These are phyloP conservation scores for Datura wrightii DNA, from an alignment of 257 asterid genomes.

Conservation along the genomic window DNA sequence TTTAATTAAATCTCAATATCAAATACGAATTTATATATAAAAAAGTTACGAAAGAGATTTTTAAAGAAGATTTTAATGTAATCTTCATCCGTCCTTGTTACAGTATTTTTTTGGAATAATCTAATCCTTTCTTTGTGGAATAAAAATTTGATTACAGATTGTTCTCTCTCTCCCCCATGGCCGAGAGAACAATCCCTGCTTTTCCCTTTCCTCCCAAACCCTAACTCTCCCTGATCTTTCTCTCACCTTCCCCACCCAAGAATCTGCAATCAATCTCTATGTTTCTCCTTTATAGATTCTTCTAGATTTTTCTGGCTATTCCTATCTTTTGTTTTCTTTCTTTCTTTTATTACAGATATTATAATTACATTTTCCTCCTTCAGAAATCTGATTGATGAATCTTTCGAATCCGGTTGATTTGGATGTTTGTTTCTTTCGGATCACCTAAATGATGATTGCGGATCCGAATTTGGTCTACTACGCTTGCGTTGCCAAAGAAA, in stretches of 20 bases:
- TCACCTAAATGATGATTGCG: constrained; percentile 49
- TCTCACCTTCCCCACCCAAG: background rate
- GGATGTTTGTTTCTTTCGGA: constrained; percentile 11
- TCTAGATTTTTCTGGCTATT: background rate
- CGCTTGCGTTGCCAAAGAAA: constrained; percentile 75
- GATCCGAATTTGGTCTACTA: constrained; percentile 67
- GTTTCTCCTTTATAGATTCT: background rate
- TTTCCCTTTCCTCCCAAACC: constrained; percentile 32
- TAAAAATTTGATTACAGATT: background rate
- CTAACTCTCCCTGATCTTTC: background rate
- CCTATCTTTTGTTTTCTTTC: background rate
- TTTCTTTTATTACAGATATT: background rate
- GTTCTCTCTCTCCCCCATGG: constrained; percentile 48
- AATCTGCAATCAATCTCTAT: constrained; percentile 10
- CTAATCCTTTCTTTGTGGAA: background rate
- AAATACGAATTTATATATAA: no score
- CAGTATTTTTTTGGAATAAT: background rate
- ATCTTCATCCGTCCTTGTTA: background rate
- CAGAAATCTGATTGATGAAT: constrained; percentile 10
- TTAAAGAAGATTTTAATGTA: background rate
- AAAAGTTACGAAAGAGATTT: background rate
- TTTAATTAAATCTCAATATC: no score
- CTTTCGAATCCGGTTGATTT: constrained; percentile 22
- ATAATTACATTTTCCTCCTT: background rate
- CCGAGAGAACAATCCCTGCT: constrained; percentile 29